phyloP scores from a whole-genome alignment of 1,139 yeast genomes.

The Nakaseomyces delphensis region DNA sequence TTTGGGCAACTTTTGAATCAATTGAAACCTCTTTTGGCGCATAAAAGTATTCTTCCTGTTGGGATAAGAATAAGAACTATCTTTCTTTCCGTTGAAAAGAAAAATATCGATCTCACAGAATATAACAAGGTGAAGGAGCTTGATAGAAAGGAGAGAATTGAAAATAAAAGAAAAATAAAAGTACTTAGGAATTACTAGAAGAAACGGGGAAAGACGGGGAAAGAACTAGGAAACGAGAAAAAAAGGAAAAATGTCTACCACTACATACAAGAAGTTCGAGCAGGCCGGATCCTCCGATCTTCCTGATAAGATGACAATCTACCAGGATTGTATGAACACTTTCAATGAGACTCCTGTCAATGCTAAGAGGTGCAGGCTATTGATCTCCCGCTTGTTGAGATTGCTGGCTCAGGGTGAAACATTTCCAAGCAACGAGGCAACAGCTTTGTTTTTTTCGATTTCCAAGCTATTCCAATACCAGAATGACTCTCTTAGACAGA shows the following conservation, averaged over 20 bases:
- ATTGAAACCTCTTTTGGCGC: too few species aligned
- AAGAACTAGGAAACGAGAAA: background rate
- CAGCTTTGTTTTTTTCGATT: constrained; percentile 85
- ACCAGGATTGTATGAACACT: constrained; percentile 88
- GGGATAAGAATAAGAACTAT: too few species aligned
- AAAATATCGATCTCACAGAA: background rate
- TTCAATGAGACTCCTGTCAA: constrained; percentile 90
- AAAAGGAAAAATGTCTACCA: constrained; percentile 53
- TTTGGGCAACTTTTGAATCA: too few species aligned
- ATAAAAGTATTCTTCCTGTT: too few species aligned
- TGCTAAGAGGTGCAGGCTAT: constrained; percentile 75
- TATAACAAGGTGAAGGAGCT: background rate
- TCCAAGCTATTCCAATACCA: constrained; percentile 92
- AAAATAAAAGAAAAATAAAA: background rate
- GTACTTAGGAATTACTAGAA: background rate
- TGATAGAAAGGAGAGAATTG: background rate
- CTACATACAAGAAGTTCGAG: constrained; percentile 75
- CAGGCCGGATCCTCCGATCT: constrained; percentile 54
- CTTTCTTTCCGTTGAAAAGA: too few species aligned
- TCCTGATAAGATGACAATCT: constrained; percentile 95
- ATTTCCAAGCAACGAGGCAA: constrained; percentile 84
- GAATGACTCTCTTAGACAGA: constrained; percentile 83
- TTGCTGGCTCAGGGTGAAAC: constrained; percentile 75
- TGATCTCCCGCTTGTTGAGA: constrained; percentile 53
- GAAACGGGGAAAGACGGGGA: too few species aligned